Evolutionary conservation across 176 grass and related monocot genomes (phyloP), one percentile per base, ranked within the genome.

Genomic region (Musa acuminata): DNA sequence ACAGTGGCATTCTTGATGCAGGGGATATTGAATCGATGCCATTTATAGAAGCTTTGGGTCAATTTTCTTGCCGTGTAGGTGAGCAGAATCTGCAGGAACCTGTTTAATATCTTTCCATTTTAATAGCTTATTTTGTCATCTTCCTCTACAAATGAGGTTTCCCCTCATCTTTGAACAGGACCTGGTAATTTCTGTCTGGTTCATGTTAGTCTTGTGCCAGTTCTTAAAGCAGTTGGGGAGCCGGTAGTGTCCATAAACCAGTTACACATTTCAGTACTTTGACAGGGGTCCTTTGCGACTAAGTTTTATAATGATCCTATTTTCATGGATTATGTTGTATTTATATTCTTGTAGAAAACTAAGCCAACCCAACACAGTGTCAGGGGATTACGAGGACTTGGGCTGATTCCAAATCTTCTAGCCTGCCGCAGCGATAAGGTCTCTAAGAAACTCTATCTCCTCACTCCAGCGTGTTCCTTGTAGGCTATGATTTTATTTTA

Each of bases 331-430:
- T 13, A 68, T 16, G 8, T 35, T 81, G 64, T 67, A 74, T 55
- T 59, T 52, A 26, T 68, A 74, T 80, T 81, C 73, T 19, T 82
- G 43, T 76, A 97, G 93, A 97, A 97, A 90, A 97, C 93, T 72
- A 97, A 97, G 69, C 93, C 93, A 75, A 97, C 93, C 13, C 93
- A 97, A 57, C 93, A 97, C 72, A 97, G 93, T 70, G 93, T 97
- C 71, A 79, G 87, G n/a, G 79, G 84, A 2, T 82, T 97, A 83
- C 88, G 93, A 90, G 87, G 90, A 84, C 93, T 93, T 55, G 93
- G 93, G 17, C 78, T 97, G 64, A 69, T 77, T 90, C 93, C 93
- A 9, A 81, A 97, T 88, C 51, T 97, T 81, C 83, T 97, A 75
- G 93, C 82, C 66, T 97, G 90, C 54, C 93, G 93, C 75, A 87